phyloP scores from a whole-genome alignment of 768 basidiomycete species.

The Cystobasidium onofrii region DNA sequence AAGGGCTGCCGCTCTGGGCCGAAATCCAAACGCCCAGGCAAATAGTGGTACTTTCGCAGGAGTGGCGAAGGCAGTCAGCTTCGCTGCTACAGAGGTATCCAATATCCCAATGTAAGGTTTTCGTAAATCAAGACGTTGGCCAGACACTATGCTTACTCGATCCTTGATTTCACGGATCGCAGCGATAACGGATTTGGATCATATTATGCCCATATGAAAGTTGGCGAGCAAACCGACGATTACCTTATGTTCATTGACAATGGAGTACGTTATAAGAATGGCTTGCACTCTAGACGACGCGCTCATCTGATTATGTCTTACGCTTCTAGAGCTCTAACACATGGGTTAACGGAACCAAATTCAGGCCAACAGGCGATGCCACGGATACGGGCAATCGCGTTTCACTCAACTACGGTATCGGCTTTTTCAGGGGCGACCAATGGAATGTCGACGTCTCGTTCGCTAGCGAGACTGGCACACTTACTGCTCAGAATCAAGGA shows the following conservation, averaged over 20 bases:
- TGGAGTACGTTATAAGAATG: background rate
- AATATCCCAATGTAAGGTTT: conserved; percentile 2
- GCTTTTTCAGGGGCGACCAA: background rate
- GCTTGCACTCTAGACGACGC: background rate
- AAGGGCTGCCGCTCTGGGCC: background rate
- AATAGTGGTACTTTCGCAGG: background rate
- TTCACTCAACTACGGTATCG: conserved; percentile 7
- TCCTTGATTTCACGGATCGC: no score
- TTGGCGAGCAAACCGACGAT: conserved; percentile 1
- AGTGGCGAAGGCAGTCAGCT: conserved; percentile 1
- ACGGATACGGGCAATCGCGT: conserved; percentile 3
- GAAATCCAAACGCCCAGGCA: background rate
- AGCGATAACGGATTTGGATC: conserved; percentile 19
- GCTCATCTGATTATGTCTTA: background rate
- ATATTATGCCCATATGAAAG: conserved; percentile 3
- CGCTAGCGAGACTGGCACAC: background rate
- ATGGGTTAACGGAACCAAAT: conserved; percentile 19
- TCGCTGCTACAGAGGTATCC: background rate
- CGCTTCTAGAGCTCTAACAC: conserved; percentile 16
- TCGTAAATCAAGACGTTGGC: no score
- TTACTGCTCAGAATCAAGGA: conserved; percentile 10
- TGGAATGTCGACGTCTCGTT: conserved; percentile 18
- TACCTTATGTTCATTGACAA: conserved; percentile 21
- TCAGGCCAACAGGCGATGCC: background rate
- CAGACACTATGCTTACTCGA: no score